These are phyloP conservation scores for Sabuloglossum arenarium DNA, from an alignment of 495 filamentous ascomycete genomes.

Conservation along the genomic window DNA sequence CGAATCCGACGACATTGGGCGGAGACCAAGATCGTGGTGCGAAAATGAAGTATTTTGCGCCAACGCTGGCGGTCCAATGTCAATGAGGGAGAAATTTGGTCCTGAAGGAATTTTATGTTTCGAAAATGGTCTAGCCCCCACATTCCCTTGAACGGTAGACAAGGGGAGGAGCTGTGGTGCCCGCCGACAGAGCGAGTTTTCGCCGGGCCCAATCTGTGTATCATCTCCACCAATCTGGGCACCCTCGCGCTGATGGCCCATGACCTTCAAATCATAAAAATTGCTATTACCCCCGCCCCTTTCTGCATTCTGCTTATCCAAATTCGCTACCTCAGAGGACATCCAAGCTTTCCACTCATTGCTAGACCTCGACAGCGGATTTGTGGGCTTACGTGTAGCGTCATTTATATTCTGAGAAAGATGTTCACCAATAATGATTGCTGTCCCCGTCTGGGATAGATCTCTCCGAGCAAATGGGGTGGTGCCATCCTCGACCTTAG, in stretches of 20 bases:
- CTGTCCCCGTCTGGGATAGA: constrained; percentile 14
- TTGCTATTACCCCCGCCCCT: too few relatives aligned
- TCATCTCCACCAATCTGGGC: constrained; percentile 36
- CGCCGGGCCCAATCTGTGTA: constrained; percentile 9
- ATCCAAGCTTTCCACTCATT: constrained; percentile 33
- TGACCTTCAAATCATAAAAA: constrained; percentile 9
- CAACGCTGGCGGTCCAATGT: not conserved
- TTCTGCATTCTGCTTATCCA: constrained; percentile 15
- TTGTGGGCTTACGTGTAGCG: constrained; percentile 1
- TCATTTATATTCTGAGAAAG: constrained; percentile 13
- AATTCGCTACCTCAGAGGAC: constrained; percentile 24
- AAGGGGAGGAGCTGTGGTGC: not conserved
- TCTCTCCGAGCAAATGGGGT: not conserved
- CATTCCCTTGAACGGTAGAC: not conserved
- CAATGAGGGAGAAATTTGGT: not conserved
- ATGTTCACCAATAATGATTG: constrained; percentile 19
- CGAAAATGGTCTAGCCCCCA: not conserved
- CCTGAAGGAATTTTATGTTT: not conserved
- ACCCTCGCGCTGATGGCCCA: constrained; percentile 35
- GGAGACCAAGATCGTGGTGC: not conserved
- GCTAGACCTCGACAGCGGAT: constrained; percentile 11
- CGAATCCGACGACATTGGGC: not conserved
- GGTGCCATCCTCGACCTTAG: constrained; percentile 9
- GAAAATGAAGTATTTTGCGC: not conserved
- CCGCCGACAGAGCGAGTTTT: not conserved